Base-by-base conservation (phyloP, 75 land plant species). In the Sequoia sempervirens region DNA sequence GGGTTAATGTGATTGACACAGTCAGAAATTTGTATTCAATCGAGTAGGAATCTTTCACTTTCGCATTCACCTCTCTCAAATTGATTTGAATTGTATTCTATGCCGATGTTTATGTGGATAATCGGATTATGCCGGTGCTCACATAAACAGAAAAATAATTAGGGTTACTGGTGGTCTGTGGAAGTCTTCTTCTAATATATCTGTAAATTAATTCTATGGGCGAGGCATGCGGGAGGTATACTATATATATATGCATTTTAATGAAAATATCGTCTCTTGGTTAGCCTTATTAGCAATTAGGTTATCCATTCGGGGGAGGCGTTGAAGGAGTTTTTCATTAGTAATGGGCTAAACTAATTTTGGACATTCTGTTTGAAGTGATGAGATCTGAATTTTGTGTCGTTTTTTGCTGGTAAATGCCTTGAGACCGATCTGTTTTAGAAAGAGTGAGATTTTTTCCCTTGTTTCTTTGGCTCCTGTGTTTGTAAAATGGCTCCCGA, bases 11-110 rank as follows among this genome's bases (percentile, higher is more conserved):
- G 78, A 37, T 20, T 7, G 78, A 18, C 7, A 40, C 52, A 78
- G 80, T 78, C 50, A n/a, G 45, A n/a, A 45, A 26, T 70, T 61
- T 61, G 4, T 78, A 45, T 43, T 45, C 47, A 45, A 45, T 78
- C 50, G 30, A n/a, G 80, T 43, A n/a, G 79, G 79, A 41, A 78
- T 43, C 80, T 78, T 45, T 78, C 80, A 4, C 50, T 78, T 78
- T 78, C 80, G n/a, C 50, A 18, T 45, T n/a, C 15, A 20, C 12
- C 45, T 23, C n/a, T 6, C 43, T n/a, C 28, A 40, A 43, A 1
- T 76, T 76, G 61, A 56, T 0, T 20, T 56, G 47, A 41, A 76
- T 76, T 41, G 79, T 76, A 45, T 45, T 10, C 9, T 10, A 41
- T 5, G n/a, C 18, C 46, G 15, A 40, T 41, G 45, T 12, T 78